Evolutionary conservation across 805 yeast genomes (phyloP), one percentile per base, ranked within the genome.

Genomic region (Ogataea neopini): DNA sequence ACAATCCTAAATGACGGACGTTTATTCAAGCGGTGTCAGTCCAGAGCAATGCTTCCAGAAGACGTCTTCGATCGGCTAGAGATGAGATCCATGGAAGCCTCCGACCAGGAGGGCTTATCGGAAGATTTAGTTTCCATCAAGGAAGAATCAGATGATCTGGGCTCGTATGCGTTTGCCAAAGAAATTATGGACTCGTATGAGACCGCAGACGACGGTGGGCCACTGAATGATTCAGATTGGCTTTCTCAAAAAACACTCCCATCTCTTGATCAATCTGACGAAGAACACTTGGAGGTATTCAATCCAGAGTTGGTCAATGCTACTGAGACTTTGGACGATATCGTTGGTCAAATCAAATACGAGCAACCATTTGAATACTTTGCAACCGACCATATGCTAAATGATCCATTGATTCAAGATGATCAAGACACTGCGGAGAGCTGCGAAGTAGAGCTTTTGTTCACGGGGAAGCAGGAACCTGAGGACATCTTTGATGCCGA

Each of bases 201-300:
- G 19, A 14, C 41, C 9, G 30, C 30, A 30, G 34, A 30, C 20
- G 41, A 23, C 11, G 41, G 15, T 3, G 17, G 13, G 13, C 8
- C 32, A 6, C 13, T 39, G 33, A 3, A 26, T n/a, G 25, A 17
- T 19, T 26, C 30, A 8, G 33, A 26, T 13, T 39, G 42, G 42
- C 32, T 39, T 18, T 39, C 42, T 9, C 33, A 26, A 6, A 39
- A 28, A 15, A 39, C 42, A 15, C 25, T 39, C 3, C 42, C 42
- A 15, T 39, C 42, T 10, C 33, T 39, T 14, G 42, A 39, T 15
- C 42, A 39, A 11, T 39, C 42, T 4, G 42, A 39, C 33, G 42
- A 39, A 19, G 42, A 39, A 22, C 42, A 26, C 18, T 17, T 39
- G 34, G 33, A 39, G 33, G 33, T 39, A 3, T 39, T 39, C 33